A percentile compares a stretch with the other conserved stretches of the same genome.
These are phyloP conservation scores for Cystoisospora suis DNA, from an alignment of 169 alveolate genomes.

Conservation along the genomic window DNA sequence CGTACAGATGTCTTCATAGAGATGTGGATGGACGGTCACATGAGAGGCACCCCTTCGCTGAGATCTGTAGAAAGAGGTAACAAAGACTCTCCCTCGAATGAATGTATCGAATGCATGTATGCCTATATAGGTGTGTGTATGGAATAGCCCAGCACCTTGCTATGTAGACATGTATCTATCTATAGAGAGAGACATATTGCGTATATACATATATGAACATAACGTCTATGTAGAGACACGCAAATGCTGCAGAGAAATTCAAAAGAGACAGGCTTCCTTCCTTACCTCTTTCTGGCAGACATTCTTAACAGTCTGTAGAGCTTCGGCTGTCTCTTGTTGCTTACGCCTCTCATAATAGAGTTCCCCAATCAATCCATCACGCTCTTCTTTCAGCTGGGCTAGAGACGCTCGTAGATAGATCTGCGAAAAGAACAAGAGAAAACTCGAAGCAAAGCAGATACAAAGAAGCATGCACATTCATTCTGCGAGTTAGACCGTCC, in stretches of 20 bases:
- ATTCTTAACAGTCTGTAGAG: neutral
- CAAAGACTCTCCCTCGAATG: too few relatives aligned
- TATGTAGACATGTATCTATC: too few relatives aligned
- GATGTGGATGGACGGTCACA: too few relatives aligned
- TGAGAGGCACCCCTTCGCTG: too few relatives aligned
- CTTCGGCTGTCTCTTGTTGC: conserved; percentile 9
- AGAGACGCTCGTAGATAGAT: neutral
- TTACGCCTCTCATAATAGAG: conserved; percentile 24
- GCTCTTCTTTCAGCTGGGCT: conserved; percentile 13
- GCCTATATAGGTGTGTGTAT: neutral
- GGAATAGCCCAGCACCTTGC: neutral
- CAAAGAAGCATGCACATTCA: too few relatives aligned
- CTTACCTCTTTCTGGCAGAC: conserved; percentile 12
- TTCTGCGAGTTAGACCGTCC: neutral
- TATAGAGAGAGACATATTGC: neutral
- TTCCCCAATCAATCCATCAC: conserved; percentile 21
- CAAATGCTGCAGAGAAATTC: neutral
- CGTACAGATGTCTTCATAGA: too few relatives aligned
- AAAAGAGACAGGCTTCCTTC: neutral
- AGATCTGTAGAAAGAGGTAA: too few relatives aligned
- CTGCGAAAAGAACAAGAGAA: neutral
- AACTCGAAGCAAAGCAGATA: neutral
- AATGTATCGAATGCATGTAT: neutral
- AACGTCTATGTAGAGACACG: neutral
- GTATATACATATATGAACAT: neutral